Evolutionary conservation across 2,329 filamentous ascomycete species (phyloP), one percentile per base, ranked within the genome.

Genomic region (Onygenales sp.): DNA sequence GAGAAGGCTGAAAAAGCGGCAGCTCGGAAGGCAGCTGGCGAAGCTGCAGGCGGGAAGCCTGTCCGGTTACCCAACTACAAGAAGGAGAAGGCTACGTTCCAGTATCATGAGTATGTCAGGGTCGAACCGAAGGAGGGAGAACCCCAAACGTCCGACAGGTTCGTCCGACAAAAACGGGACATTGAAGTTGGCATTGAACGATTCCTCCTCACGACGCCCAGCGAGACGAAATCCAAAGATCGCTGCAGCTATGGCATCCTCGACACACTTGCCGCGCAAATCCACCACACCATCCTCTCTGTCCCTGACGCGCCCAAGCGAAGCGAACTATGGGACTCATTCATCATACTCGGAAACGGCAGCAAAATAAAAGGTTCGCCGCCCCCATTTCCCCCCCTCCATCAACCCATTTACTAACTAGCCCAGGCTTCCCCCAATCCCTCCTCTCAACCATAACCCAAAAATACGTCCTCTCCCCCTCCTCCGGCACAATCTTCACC

Each of bases 401-500:
- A 44, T 34, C 11, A n/a, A 40, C 9, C 3, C 31, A 17, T 40
- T 47, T 51, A 40, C 17, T 42, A 34, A 76, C 39, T 78, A 40
- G 43, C 6, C 75, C 76, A 74, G 90, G 93, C 4, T 92, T 98
- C 68, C 91, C 87, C 60, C 90, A 96, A 62, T 88, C 92, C 60
- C 83, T 98, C 47, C 69, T 97, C 39, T 80, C 86, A 62, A 90
- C 84, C 0, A 80, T 98, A 37, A 81, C 81, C 39, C 80, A 85
- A 48, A 90, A 91, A 59, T 93, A 95, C 68, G 80, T 96, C 52
- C 84, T 98, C 60, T 95, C 91, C 2, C 93, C 93, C 0, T 91
- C 86, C 32, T 92, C 89, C 1, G 90, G 89, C 49, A 96, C 91
- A 42, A 97, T 97, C 64, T 97, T 97, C 77, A 95, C 91, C 37